Evolutionary conservation across 129 eudicot genomes (phyloP), one percentile per base, ranked within the genome.

Genomic region (Ambrosia trifida): DNA sequence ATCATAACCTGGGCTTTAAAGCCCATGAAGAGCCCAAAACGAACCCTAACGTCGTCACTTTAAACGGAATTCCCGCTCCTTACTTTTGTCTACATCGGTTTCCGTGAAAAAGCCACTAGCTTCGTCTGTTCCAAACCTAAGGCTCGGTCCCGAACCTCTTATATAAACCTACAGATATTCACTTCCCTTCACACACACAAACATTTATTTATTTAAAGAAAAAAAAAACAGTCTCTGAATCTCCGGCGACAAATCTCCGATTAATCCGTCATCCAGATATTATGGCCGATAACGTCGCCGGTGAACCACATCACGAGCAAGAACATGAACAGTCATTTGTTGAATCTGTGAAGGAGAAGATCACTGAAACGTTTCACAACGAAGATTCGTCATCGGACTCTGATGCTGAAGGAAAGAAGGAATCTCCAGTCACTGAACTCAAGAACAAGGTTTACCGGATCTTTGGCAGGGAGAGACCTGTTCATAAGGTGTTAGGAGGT

Each of bases 331-430:
- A 65, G 30, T 76, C 93, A 8, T 69, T 75, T 19, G 77, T 76
- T 52, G 97, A 87, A 28, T 83, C 97, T 1, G 24, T 91, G 19
- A 81, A 78, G 81, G 97, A 91, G 51, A 91, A 88, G 73, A 80
- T 91, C 72, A 33, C 89, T 9, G 97, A 88, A 49, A 88, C 85
- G 63, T 78, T 87, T 64, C 91, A 87, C 45, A 47, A 79, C 20
- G 86, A 73, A n/a, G 77, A 74, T 74, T 83, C 91, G 3, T 75
- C 95, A 0, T 89, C 96, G 3, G 91, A 83, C 74, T 86, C 86
- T 36, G 96, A 89, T 38, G 72, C 72, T 36, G 94, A 85, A 24
- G 76, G 57, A 19, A 75, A 78, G 71, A 79, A 86, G 74, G 71
- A 67, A 24, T 76, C 86, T n/a, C 66, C 80, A 11, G 78, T 78